Percentiles rank a stretch among this genome's conserved stretches.
Evolutionary conservation across 331 rosid genomes (phyloP).

Genomic region (Malus hybrid): DNA sequence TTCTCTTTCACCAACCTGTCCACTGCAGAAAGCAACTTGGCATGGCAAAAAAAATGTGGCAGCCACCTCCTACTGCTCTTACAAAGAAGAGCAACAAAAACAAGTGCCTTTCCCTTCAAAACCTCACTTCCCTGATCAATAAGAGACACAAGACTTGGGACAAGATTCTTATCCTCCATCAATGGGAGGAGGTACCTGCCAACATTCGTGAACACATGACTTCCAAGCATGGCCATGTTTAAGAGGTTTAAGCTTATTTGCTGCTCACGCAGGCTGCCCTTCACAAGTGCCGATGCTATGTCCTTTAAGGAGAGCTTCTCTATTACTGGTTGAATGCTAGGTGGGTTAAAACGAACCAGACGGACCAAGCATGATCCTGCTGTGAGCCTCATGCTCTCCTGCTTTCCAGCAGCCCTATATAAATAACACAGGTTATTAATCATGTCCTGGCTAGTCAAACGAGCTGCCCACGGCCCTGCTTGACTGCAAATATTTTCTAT

Average conservation of each 20-base stretch:
- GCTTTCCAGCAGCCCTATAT: slow-evolving; percentile 86
- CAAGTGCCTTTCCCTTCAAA: slow-evolving; percentile 83
- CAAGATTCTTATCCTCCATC: slow-evolving; percentile 79
- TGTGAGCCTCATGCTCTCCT: slow-evolving; percentile 90
- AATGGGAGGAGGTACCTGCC: slow-evolving; percentile 69
- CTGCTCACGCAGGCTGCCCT: slow-evolving; percentile 88
- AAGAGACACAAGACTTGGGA: slow-evolving; percentile 65
- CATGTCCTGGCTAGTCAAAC: slow-evolving; percentile 77
- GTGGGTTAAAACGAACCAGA: slow-evolving; percentile 75
- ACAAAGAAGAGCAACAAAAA: slow-evolving; percentile 78
- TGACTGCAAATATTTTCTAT: slow-evolving; percentile 88
- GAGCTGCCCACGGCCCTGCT: slow-evolving; percentile 87
- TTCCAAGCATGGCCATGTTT: slow-evolving; percentile 83
- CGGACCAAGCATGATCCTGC: slow-evolving; percentile 99
- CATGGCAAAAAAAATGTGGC: slow-evolving; percentile 82
- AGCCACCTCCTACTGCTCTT: slow-evolving; percentile 89
- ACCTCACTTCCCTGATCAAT: slow-evolving; percentile 92
- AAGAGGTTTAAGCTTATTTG: slow-evolving; percentile 91
- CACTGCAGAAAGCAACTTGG: slow-evolving; percentile 70
- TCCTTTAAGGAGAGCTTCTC: slow-evolving; percentile 88
- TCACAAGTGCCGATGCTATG: slow-evolving; percentile 65
- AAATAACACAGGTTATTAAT: slow-evolving; percentile 76
- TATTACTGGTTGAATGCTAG: slow-evolving; percentile 60
- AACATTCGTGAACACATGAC: slow-evolving; percentile 59
- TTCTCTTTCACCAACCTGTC: slow-evolving; percentile 91